Evolutionary conservation across 306 rosid genomes (phyloP), one percentile per base, ranked within the genome.

Genomic region (Leucaena leucocephala): DNA sequence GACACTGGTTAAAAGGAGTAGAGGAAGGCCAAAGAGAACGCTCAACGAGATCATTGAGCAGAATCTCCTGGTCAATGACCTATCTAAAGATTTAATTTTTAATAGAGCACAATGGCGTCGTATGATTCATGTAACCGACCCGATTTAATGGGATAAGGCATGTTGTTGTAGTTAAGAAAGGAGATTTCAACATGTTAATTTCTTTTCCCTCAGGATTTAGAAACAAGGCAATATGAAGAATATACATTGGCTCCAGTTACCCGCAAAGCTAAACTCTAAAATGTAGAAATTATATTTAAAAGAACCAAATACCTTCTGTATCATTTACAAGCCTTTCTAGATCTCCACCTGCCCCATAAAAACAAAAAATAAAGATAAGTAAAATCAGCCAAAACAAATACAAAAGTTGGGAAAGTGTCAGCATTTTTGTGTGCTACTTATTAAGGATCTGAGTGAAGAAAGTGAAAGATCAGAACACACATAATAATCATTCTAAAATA

Each of bases 271-370:
- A 72, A 33, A 67, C 70, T 65, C 54, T 33, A 13, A 19, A 58
- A 75, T 65, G 46, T 16, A 13, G 10, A 50, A 75, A 69, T 68
- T 66, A 7, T 48, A 55, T 66, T 66, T 45, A 49, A 65, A 72
- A 73, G 22, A 36, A 19, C 27, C 48, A 59, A 34, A 61, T 81
- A 91, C 98, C 97, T 86, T 91, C 98, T 1, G 98, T 95, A 72
- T 91, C 96, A 70, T 75, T 87, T 75, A 88, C 98, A 57, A 95
- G 97, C 76, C 82, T 89, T 74, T 92, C 98, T 67, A 95, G 79
- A 87, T 95, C 98, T 83, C 89, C 84, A 78, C 84, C 98, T 95
- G 87, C 44, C 71, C 83, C 61, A 44, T 21, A 70, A 67, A 76
- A 75, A 48, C 40, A 2, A 10, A 87, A 39, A 77, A 68, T 52